phyloP scores from a whole-genome alignment of 805 yeast genomes.

The Kodamaea hsintzibuensis region DNA sequence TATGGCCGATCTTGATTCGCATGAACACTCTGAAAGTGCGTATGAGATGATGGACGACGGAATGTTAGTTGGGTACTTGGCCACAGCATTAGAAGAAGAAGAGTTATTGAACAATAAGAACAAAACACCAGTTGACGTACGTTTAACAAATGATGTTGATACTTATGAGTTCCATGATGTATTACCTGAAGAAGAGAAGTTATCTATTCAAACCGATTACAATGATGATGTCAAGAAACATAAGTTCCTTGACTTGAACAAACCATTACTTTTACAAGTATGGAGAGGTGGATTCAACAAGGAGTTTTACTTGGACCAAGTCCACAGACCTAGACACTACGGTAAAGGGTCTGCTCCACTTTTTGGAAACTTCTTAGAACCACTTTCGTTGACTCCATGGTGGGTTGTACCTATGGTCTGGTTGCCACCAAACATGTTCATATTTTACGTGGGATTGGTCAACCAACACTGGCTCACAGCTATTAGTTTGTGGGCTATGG shows the following conservation, averaged over 20 bases:
- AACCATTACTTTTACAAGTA: slow-evolving; percentile 82
- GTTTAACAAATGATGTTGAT: slow-evolving; percentile 32
- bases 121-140: slow-evolving; percentile 60
- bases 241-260: slow-evolving; percentile 80
- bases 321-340: slow-evolving; percentile 96
- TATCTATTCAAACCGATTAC: slow-evolving; percentile 79
- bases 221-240: slow-evolving; percentile 69
- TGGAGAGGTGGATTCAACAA: slow-evolving; percentile 72
- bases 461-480: slow-evolving; percentile 49
- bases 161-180: slow-evolving; percentile 52
- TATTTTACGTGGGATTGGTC: slow-evolving; percentile 59
- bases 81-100: slow-evolving; percentile 74
- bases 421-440: slow-evolving; percentile 75
- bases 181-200: slow-evolving; percentile 70
- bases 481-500: slow-evolving; percentile 64
- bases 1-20: slow-evolving; percentile 70
- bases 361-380: slow-evolving; percentile 94
- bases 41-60: slow-evolving; percentile 83
- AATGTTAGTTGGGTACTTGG: slow-evolving; percentile 78
- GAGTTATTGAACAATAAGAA: slow-evolving; percentile 64
- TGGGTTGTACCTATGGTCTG: slow-evolving; percentile 85
- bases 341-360: slow-evolving; percentile 96
- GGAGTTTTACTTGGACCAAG: slow-evolving; percentile 92
- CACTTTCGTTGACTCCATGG: slow-evolving; percentile 91
- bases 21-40: slow-evolving; percentile 82